phyloP scores from a whole-genome alignment of 441 rosid genomes.

The Lepidium campestre region DNA sequence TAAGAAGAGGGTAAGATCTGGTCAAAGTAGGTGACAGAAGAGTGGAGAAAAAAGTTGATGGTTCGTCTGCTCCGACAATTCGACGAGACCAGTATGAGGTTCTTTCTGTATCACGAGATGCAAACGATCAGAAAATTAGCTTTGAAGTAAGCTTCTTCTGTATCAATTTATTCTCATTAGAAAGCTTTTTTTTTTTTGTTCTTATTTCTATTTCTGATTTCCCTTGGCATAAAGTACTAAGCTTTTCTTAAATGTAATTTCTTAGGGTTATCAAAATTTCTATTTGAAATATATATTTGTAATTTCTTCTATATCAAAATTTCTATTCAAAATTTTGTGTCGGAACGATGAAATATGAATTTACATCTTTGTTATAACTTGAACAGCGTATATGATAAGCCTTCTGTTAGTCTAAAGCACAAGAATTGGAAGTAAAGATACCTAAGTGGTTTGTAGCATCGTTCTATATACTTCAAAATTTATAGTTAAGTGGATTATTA shows the following conservation, averaged over 20 bases:
- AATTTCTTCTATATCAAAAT: no score
- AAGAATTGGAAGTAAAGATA: neutral
- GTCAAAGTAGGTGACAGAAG: neutral
- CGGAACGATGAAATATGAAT: neutral
- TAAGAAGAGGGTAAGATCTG: neutral
- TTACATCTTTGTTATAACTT: neutral
- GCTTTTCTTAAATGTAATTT: neutral
- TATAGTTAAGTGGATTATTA: neutral
- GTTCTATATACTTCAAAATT: no score
- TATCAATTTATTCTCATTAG: no score
- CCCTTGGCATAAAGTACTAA: neutral
- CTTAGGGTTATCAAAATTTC: neutral
- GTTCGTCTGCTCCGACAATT: constrained; percentile 52
- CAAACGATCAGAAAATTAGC: constrained; percentile 93
- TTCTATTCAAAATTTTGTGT: neutral
- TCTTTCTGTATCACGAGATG: constrained; percentile 67
- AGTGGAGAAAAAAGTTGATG: constrained; percentile 46
- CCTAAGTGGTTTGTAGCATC: neutral
- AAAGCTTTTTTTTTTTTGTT: no score
- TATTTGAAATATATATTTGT: neutral
- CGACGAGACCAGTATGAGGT: constrained; percentile 96
- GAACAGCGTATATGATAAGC: neutral
- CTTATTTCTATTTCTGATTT: no score
- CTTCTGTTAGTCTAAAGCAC: neutral
- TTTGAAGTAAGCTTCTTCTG: constrained; percentile 56